Evolutionary conservation across 202 grass and related monocot species (phyloP), one percentile per base, ranked within the genome.

Genomic region (Carex arenaria): DNA sequence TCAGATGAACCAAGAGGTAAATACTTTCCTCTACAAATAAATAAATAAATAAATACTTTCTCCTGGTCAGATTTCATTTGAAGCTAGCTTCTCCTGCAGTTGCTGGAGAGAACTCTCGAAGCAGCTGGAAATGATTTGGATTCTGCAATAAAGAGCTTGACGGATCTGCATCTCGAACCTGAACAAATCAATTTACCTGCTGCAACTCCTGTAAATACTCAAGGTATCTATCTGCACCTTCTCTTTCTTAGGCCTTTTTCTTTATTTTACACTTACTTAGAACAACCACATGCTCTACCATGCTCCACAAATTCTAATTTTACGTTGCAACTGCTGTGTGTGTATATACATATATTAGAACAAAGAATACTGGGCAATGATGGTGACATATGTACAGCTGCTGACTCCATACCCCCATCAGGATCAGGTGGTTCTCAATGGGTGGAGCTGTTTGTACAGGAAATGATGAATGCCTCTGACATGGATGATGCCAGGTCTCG

Each of bases 401-500:
- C 84, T 61, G 82, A 72, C 64, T 80, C 63, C 68, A 53, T 55
- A 23, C 61, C 70, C 4, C 26, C 26, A 26, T 26, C 26, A 26
- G 26, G 26, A 17, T 86, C 82, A 61, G 87, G 68, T 51, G 79
- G 81, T 17, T 86, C 87, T 38, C 84, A 90, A 83, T 95, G 93
- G 90, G 90, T 90, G 65, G 93, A 95, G 53, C 66, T 95, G 74
- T 81, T 95, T 89, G 81, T 95, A 76, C 87, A 90, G 31, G 93
- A 93, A 78, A 91, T 95, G 87, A 43, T 11, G 19, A 80, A 42
- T 84, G 63, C 90, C 1, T 83, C 87, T 72, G 80, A 83, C 42
- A 26, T 85, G 47, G 75, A 83, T 42, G 85, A 95, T 77, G 85
- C 87, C 30, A 92, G 88, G 75, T 30, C 59, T 88, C 86, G 89